These are phyloP conservation scores for Striga asiatica DNA, from an alignment of 257 asterid genomes.

Conservation along the genomic window DNA sequence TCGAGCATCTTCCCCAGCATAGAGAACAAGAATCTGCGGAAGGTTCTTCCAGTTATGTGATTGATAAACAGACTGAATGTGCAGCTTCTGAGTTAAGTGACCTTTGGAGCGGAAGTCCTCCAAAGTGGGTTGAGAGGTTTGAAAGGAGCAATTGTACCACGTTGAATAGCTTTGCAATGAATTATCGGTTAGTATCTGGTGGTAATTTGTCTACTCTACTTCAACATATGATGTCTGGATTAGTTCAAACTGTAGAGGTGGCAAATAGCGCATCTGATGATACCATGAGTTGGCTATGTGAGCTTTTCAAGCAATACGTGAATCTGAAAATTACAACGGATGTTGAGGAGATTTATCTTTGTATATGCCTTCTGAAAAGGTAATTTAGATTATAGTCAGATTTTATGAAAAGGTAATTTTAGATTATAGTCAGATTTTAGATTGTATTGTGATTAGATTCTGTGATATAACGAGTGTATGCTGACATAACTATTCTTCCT, in stretches of 20 bases:
- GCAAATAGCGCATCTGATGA: conserved; percentile 23
- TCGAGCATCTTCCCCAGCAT: conserved; percentile 59
- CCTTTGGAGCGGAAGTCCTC: conserved; percentile 77
- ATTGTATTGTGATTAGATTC: too few species aligned
- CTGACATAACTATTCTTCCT: background rate
- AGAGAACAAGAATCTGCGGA: conserved; percentile 28
- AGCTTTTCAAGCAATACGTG: conserved; percentile 67
- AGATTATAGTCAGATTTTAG: too few species aligned
- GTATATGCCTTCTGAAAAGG: conserved; percentile 63
- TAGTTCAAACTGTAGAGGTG: conserved; percentile 17
- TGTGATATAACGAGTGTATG: too few species aligned
- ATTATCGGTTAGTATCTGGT: conserved; percentile 31
- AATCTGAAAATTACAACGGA: conserved; percentile 54
- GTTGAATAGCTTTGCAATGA: conserved; percentile 37
- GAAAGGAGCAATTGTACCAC: conserved; percentile 31
- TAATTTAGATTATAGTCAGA: conserved; percentile 19
- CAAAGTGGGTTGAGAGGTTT: conserved; percentile 74
- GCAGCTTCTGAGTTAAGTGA: conserved; percentile 24
- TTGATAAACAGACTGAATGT: conserved; percentile 23
- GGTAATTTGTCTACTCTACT: conserved; percentile 48
- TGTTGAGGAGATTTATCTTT: conserved; percentile 78
- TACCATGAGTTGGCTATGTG: conserved; percentile 41
- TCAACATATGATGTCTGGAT: conserved; percentile 40
- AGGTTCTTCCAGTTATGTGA: conserved; percentile 28
- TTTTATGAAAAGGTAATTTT: too few species aligned